These are phyloP conservation scores for Exophiala dermatitidis DNA, from an alignment of 2,329 filamentous ascomycete species.

Conservation along the genomic window DNA sequence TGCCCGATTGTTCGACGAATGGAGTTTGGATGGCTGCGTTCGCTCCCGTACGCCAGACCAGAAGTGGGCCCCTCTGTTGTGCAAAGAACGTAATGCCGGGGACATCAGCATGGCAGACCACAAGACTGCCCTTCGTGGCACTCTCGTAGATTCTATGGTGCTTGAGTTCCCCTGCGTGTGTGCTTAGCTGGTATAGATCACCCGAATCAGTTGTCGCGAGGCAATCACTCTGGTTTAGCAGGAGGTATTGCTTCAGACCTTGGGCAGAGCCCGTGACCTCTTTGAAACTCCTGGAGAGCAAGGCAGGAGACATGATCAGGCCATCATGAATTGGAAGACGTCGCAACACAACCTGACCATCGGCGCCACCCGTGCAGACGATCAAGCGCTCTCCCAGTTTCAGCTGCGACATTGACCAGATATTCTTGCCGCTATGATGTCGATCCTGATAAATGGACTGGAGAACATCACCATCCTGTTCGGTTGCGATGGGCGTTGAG, in stretches of 20 bases:
- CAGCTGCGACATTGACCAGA: conserved; percentile 63
- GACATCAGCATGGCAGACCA: conserved; percentile 2
- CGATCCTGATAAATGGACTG: conserved; percentile 48
- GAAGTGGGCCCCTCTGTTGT: conserved; percentile 10
- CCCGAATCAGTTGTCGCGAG: conserved; percentile 20
- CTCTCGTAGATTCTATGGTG: conserved; percentile 1
- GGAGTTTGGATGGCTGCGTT: background rate
- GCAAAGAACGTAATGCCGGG: conserved; percentile 7
- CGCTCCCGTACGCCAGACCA: background rate
- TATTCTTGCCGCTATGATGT: conserved; percentile 77
- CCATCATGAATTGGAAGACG: conserved; percentile 18
- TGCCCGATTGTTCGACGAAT: background rate
- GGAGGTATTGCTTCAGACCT: conserved; percentile 20
- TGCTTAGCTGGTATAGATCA: conserved; percentile 11
- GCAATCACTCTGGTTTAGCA: conserved; percentile 8
- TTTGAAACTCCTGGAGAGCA: conserved; percentile 10
- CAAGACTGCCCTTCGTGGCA: background rate
- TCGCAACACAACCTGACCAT: conserved; percentile 54
- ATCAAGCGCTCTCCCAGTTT: conserved; percentile 32
- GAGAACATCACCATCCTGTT: conserved; percentile 24
- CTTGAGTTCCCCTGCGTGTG: background rate
- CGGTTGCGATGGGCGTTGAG: conserved; percentile 12
- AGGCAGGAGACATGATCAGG: background rate
- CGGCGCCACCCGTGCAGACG: conserved; percentile 73
- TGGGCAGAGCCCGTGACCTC: conserved; percentile 5